Evolutionary conservation across 2,329 filamentous ascomycete species (phyloP).

Genomic region (Calonectria pteridis): DNA sequence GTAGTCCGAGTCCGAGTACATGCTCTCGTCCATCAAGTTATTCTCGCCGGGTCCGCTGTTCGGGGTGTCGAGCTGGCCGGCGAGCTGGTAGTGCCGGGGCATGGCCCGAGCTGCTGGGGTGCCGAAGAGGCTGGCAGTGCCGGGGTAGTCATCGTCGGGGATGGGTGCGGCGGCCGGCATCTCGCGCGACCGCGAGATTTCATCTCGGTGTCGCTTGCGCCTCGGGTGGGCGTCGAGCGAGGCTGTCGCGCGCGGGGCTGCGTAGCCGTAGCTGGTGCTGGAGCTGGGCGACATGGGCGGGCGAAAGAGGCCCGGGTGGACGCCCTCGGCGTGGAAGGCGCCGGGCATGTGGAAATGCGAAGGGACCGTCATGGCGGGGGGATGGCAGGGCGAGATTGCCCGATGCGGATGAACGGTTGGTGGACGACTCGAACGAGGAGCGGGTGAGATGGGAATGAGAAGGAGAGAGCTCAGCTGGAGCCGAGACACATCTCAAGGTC

Average conservation of each 20-base stretch:
- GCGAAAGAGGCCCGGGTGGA: conserved; percentile 62
- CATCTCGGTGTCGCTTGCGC: conserved; percentile 59
- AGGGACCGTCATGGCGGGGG: conserved; percentile 45
- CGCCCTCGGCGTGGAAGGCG: conserved; percentile 50
- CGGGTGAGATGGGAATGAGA: conserved; percentile 20
- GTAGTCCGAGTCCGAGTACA: conserved; percentile 70
- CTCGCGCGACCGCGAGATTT: conserved; percentile 43
- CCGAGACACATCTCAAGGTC: conserved; percentile 45
- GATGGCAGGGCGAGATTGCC: not conserved
- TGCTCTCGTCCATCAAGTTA: conserved; percentile 63
- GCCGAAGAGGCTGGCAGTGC: conserved; percentile 39
- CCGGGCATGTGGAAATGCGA: conserved; percentile 53
- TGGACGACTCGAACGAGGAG: conserved; percentile 6
- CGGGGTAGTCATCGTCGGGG: conserved; percentile 33
- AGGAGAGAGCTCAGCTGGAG: conserved; percentile 37
- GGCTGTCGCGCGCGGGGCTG: conserved; percentile 35
- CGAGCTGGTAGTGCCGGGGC: conserved; percentile 60
- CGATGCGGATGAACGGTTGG: not conserved
- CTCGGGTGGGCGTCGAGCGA: conserved; percentile 50
- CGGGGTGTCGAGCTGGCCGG: conserved; percentile 66
- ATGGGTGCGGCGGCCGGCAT: not conserved
- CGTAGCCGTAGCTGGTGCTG: conserved; percentile 54
- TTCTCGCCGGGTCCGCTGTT: conserved; percentile 48
- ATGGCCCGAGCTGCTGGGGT: conserved; percentile 31
- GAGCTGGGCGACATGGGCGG: conserved; percentile 58